Evolutionary conservation across 2,329 filamentous ascomycete genomes (phyloP).

Genomic region (Pseudopithomyces chartarum): DNA sequence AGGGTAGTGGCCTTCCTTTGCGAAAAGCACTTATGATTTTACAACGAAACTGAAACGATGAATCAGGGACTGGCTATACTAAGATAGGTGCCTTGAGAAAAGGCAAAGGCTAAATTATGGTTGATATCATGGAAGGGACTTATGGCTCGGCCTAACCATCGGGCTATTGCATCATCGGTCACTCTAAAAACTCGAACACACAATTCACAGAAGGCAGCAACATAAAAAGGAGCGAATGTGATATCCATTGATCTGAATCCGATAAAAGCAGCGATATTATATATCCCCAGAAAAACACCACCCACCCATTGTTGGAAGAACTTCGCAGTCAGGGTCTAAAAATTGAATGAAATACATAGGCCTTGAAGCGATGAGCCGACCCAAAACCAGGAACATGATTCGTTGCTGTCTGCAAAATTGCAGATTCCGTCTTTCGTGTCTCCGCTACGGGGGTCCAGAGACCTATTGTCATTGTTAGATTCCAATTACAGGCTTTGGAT

Average conservation of each 20-base stretch:
- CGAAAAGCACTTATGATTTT: no score
- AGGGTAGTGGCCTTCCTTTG: no score
- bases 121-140: no score
- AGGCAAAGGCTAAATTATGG: no score
- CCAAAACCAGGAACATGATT: not conserved
- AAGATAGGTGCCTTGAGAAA: no score
- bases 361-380: not conserved
- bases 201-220: not conserved
- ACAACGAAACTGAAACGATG: no score
- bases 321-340: not conserved
- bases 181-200: not conserved
- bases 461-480: not conserved
- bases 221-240: not conserved
- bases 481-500: no score
- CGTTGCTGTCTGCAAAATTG: not conserved
- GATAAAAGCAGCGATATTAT: not conserved
- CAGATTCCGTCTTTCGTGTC: not conserved
- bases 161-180: not conserved
- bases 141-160: no score
- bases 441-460: not conserved
- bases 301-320: not conserved
- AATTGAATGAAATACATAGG: not conserved
- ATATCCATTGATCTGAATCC: not conserved
- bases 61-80: no score
- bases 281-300: not conserved